These are phyloP conservation scores for Penicillium frequentans DNA, from an alignment of 2,329 filamentous ascomycete species.

Conservation along the genomic window DNA sequence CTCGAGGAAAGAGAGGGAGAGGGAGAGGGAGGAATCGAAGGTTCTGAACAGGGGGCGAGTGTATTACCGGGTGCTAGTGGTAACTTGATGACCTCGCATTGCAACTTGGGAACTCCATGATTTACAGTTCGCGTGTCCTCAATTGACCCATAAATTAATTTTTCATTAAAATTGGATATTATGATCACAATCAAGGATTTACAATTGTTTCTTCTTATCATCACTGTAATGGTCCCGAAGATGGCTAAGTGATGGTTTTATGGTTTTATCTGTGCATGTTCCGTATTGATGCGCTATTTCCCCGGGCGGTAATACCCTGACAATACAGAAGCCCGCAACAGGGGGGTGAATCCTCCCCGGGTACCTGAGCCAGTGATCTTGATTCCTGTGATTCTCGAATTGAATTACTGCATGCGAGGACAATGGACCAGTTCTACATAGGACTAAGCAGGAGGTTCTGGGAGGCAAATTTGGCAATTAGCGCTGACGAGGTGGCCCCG, in stretches of 20 bases:
- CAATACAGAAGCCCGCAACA: slow-evolving; percentile 7
- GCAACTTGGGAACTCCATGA: not conserved
- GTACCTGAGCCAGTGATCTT: slow-evolving; percentile 7
- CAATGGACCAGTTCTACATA: not conserved
- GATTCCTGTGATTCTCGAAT: not conserved
- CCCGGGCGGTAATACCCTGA: slow-evolving; percentile 7
- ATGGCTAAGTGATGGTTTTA: not conserved
- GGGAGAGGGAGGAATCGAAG: slow-evolving; percentile 13
- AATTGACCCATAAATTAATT: not conserved
- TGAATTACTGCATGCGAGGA: not conserved
- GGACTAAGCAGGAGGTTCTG: not conserved
- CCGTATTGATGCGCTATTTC: not conserved
- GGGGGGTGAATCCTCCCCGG: slow-evolving; percentile 2
- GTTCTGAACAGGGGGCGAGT: slow-evolving; percentile 12
- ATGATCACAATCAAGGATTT: not conserved
- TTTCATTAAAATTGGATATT: not conserved
- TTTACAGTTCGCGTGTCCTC: not conserved
- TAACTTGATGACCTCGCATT: slow-evolving; percentile 6
- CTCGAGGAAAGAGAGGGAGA: slow-evolving; percentile 9
- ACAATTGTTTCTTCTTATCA: not conserved
- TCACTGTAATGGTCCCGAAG: not conserved
- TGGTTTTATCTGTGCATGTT: not conserved
- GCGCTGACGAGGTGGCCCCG: not conserved
- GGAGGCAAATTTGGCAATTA: not conserved
- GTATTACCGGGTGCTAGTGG: slow-evolving; percentile 9